These are phyloP conservation scores for Cercospora sp. DNA, from an alignment of 2,329 filamentous ascomycete genomes.

Conservation along the genomic window DNA sequence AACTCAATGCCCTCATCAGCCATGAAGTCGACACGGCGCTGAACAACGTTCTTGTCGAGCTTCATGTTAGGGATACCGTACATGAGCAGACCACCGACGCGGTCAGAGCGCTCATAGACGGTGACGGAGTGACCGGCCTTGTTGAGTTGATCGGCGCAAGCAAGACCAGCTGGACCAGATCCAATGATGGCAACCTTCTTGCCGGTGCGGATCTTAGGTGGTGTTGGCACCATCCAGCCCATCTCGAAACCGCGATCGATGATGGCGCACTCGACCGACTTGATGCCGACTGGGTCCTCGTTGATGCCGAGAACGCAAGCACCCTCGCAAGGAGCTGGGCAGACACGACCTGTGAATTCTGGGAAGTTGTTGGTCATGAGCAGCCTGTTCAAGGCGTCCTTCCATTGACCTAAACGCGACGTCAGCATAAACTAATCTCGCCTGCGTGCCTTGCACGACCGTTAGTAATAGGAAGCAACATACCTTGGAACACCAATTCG, in stretches of 20 bases:
- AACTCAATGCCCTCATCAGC: slow-evolving; percentile 83
- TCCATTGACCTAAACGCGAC: slow-evolving; percentile 69
- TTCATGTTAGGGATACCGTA: slow-evolving; percentile 99
- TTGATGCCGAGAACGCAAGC: slow-evolving; percentile 96
- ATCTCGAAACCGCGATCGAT: slow-evolving; percentile 96
- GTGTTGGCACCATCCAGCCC: slow-evolving; percentile 92
- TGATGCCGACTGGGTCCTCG: slow-evolving; percentile 95
- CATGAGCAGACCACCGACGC: slow-evolving; percentile 89
- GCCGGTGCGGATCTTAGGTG: slow-evolving; percentile 77
- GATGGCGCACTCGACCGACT: slow-evolving; percentile 96
- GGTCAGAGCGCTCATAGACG: slow-evolving; percentile 89
- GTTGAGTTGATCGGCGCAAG: slow-evolving; percentile 91
- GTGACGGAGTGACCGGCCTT: slow-evolving; percentile 85
- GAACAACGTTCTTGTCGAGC: slow-evolving; percentile 95
- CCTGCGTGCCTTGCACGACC: background rate
- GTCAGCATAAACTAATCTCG: background rate
- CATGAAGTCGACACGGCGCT: slow-evolving; percentile 94
- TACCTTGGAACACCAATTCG: slow-evolving; percentile 63
- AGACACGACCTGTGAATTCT: slow-evolving; percentile 95
- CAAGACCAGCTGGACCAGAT: slow-evolving; percentile 87
- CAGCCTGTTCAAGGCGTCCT: slow-evolving; percentile 84
- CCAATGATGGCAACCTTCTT: slow-evolving; percentile 89
- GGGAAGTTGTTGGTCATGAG: slow-evolving; percentile 99
- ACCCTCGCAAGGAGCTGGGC: slow-evolving; percentile 93
- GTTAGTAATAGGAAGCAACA: background rate